phyloP scores from a whole-genome alignment of 495 filamentous ascomycete species.

The Aspergillus kassunensis region DNA sequence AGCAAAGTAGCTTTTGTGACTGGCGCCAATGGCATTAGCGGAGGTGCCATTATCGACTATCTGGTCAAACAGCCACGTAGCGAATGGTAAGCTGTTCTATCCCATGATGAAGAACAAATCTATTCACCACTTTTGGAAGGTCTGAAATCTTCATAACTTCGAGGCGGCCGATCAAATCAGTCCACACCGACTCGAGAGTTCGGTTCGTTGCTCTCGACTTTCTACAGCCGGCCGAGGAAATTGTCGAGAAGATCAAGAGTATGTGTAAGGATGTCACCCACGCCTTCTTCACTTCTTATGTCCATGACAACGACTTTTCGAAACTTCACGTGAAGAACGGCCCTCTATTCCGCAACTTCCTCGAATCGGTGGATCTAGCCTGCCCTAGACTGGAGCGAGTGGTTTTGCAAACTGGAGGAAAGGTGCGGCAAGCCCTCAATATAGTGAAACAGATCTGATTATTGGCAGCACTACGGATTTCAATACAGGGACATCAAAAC shows the following conservation, averaged over 20 bases:
- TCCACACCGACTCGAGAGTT: constrained; percentile 18
- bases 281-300: constrained; percentile 27
- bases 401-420: constrained; percentile 26
- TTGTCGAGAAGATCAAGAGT: constrained; percentile 8
- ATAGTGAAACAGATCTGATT: no score
- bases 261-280: constrained; percentile 22
- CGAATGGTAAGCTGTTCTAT: constrained; percentile 24
- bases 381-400: constrained; percentile 18
- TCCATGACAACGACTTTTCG: constrained; percentile 30
- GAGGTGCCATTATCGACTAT: constrained; percentile 25
- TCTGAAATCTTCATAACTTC: constrained; percentile 28
- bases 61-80: constrained; percentile 17
- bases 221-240: not conserved
- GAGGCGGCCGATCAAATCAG: constrained; percentile 9
- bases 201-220: constrained; percentile 24
- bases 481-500: constrained; percentile 25
- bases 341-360: constrained; percentile 28
- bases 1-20: constrained; percentile 28
- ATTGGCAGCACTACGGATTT: constrained; percentile 26
- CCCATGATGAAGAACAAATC: no score
- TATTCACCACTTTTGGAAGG: constrained; percentile 3
- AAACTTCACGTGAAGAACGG: constrained; percentile 19
- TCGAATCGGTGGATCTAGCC: constrained; percentile 20
- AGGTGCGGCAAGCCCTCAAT: constrained; percentile 17
- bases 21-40: constrained; percentile 32